Evolutionary conservation across 1,284 basidiomycete genomes (phyloP).

Genomic region (Moniliophthora roreri): DNA sequence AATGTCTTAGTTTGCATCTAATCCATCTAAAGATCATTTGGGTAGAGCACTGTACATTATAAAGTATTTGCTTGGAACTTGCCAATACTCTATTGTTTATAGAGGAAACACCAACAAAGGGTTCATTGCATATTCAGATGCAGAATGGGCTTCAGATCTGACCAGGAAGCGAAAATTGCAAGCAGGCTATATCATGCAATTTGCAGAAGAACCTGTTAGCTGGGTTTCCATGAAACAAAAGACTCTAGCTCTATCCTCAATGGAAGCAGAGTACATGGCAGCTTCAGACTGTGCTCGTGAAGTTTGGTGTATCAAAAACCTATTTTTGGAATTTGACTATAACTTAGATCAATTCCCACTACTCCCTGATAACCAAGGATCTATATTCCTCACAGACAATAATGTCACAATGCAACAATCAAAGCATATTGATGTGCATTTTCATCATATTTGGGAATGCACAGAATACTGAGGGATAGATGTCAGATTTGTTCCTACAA

Average conservation of each 20-base stretch:
- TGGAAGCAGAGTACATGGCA: conserved; percentile 34
- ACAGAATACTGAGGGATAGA: conserved; percentile 18
- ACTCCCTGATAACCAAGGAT: conserved; percentile 35
- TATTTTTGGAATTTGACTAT: conserved; percentile 24
- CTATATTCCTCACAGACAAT: conserved; percentile 31
- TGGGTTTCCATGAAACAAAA: conserved; percentile 28
- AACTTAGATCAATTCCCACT: conserved; percentile 13
- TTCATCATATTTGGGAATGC: conserved; percentile 35
- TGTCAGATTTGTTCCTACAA: conserved; percentile 16
- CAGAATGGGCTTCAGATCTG: conserved; percentile 28
- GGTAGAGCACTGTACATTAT: conserved; percentile 18
- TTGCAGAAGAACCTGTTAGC: conserved; percentile 19
- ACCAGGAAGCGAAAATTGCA: conserved; percentile 18
- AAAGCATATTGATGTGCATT: conserved; percentile 41
- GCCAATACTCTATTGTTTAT: conserved; percentile 21
- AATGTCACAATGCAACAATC: conserved; percentile 26
- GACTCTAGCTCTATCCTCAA: conserved; percentile 27
- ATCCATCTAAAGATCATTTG: conserved; percentile 3
- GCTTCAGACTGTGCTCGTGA: conserved; percentile 22
- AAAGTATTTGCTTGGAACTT: conserved; percentile 24
- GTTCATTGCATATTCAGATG: conserved; percentile 20
- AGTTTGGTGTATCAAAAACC: not conserved
- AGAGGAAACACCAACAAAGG: conserved; percentile 11
- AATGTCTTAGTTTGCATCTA: conserved; percentile 7
- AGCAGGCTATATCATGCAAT: conserved; percentile 22